Percentiles rank a stretch among this genome's conserved stretches.
Evolutionary conservation across 257 asterid species (phyloP).

Genomic region (Solanum paucissectum): DNA sequence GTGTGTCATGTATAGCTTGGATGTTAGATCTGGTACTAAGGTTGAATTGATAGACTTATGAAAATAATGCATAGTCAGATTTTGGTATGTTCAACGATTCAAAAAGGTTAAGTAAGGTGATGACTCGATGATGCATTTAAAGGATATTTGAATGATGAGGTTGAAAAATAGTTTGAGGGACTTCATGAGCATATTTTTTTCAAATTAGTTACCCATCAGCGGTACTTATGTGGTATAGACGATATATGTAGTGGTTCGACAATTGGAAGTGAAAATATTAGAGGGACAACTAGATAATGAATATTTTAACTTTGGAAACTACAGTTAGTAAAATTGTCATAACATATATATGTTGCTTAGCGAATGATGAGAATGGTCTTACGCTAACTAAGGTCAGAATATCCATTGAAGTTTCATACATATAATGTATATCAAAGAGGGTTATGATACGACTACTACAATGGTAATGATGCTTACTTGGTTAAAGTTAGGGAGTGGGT

Average conservation of each 20-base stretch:
- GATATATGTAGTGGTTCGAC: not conserved
- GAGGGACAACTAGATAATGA: not conserved
- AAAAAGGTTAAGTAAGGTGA: not conserved
- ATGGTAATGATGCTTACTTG: not conserved
- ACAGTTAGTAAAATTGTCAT: not conserved
- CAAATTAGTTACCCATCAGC: not conserved
- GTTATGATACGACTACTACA: no score
- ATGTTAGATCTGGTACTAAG: not conserved
- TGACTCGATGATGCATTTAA: not conserved
- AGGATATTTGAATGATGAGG: not conserved
- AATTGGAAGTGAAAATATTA: not conserved
- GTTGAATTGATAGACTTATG: not conserved
- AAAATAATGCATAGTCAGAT: not conserved
- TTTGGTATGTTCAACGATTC: not conserved
- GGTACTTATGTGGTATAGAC: not conserved
- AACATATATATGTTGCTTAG: not conserved
- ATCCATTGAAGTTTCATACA: not conserved
- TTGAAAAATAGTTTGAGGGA: not conserved
- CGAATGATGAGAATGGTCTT: not conserved
- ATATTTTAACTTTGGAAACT: no score
- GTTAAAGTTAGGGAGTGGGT: not conserved
- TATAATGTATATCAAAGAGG: no score
- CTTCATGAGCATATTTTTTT: not conserved
- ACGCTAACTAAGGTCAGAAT: not conserved
- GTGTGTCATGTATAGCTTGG: not conserved